Evolutionary conservation across 495 filamentous ascomycete species (phyloP).

Genomic region (Penicillium paxilli): DNA sequence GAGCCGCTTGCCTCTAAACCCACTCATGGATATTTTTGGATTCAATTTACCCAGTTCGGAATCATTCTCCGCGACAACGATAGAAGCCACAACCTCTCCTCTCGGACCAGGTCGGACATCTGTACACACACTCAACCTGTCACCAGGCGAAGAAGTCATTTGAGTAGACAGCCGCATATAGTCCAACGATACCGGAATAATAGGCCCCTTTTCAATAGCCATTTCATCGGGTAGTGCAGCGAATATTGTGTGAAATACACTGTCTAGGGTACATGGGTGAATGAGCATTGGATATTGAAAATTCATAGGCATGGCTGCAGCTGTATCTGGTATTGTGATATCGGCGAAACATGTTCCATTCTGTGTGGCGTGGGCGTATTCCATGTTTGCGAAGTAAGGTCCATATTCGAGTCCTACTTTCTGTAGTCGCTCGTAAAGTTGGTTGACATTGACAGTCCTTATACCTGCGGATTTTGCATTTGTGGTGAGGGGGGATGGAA

Average conservation of each 20-base stretch:
- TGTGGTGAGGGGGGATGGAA: neutral
- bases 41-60: neutral
- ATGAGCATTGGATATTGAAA: constrained; percentile 42
- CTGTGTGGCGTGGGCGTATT: constrained; percentile 12
- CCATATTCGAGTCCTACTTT: constrained; percentile 37
- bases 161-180: constrained; percentile 21
- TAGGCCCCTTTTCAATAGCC: constrained; percentile 12
- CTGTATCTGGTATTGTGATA: constrained; percentile 44
- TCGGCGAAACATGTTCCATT: constrained; percentile 28
- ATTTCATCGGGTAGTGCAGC: constrained; percentile 10
- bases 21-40: constrained; percentile 13
- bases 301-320: constrained; percentile 44
- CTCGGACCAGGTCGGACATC: neutral
- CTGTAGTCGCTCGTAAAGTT: constrained; percentile 31
- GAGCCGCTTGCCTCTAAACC: constrained; percentile 19
- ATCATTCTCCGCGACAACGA: constrained; percentile 3
- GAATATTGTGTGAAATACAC: constrained; percentile 40
- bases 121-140: constrained; percentile 15
- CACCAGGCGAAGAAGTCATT: constrained; percentile 14
- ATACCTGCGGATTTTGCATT: constrained; percentile 7
- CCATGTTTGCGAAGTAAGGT: constrained; percentile 32
- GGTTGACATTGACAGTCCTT: constrained; percentile 17
- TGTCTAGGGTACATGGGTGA: constrained; percentile 49
- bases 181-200: constrained; percentile 28
- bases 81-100: constrained; percentile 13